Base-by-base conservation (phyloP, 1,139 yeast species). In the Pichia sp. region DNA sequence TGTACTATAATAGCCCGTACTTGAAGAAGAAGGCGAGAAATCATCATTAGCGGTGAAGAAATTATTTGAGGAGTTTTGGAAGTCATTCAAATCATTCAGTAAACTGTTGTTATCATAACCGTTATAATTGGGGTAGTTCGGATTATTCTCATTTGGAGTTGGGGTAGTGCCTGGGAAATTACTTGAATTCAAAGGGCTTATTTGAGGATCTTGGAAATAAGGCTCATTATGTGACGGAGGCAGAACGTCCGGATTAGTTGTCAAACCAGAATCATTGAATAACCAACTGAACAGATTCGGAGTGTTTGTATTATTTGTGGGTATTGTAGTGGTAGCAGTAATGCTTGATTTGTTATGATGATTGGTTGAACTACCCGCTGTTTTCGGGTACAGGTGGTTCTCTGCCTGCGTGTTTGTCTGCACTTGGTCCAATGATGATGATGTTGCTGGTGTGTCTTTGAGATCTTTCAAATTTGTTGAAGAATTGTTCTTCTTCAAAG, bases 1-100 rank as follows among this genome's bases (percentile, higher is more conserved):
- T 18, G 49, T 40, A 43, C 43, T 39, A n/a, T 46, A 37, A 23
- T 51, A 47, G 4, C 52, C 37, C 3, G 44, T 48, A 13, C 46
- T 39, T 13, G 49, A 43, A 3, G 59, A 52, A 6, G 48, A 34
- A 16, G 62, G 61, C 1, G 61, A 56, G n/a, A 59, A 52, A 42
- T 56, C 55, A 20, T 60, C 63, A 41, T 61, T 63, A n/a, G 60
- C 56, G 13, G 59, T 55, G 35, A 60, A 60, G 40, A 62, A 61
- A 42, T 56, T 55, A 44, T 59, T 61, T 11, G 59, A 53, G 44
- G 58, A 58, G 29, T 55, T 53, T 29, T 55, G 51, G 22, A 59
- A 56, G 20, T 59, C 63, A 39, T 48, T 50, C 15, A 62, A 43
- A 37, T 59, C 63, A 23, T 36, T 36, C 13, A 36, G 25, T 16